Evolutionary conservation across 2,329 filamentous ascomycete genomes (phyloP), one percentile per base, ranked within the genome.

Genomic region (Colletotrichum sp.): DNA sequence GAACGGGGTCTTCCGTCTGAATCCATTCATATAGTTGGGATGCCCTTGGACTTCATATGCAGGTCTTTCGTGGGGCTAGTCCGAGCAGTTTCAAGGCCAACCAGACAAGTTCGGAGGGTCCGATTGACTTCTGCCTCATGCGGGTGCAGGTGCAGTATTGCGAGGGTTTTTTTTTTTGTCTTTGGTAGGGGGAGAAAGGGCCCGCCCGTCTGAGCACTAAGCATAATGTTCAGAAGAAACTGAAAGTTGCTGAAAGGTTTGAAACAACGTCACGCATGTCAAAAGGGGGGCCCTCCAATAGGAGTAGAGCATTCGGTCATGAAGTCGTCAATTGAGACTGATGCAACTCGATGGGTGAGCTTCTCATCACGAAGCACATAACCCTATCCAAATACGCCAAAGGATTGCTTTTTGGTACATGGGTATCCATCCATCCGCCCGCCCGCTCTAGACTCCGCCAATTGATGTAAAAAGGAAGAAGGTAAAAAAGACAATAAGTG

Each of bases 401-500:
- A 59, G 65, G 21, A 72, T n/a, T 36, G 63, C 56, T 56, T 73
- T 72, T 75, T 69, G 55, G 63, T 73, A 68, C 73, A 68, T 63
- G 69, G 63, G 63, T 75, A 73, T 75, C 62, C 63, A 64, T 34
- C 43, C 63, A 21, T 59, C 58, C 63, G 26, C 56, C 28, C 56
- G 32, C 64, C 58, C 43, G 36, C 63, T 52, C 21, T 58, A 75
- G 56, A 73, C 73, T 67, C 69, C 63, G 32, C 73, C 43, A 63
- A 58, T n/a, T 28, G 55, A 30, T 21, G 26, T 63, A 38, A 18
- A 28, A 18, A 30, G 34, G 16, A 13, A 32, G 18, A 30, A 32
- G 16, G 13, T 65, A 59, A 28, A 26, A 26, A 34, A 65, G 58
- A 59, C 26, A 69, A 18, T 65, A n/a, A 52, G 9, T 30, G 32